Base-by-base conservation (phyloP, 805 yeast species). In the Kodamaea lidongshanica region DNA sequence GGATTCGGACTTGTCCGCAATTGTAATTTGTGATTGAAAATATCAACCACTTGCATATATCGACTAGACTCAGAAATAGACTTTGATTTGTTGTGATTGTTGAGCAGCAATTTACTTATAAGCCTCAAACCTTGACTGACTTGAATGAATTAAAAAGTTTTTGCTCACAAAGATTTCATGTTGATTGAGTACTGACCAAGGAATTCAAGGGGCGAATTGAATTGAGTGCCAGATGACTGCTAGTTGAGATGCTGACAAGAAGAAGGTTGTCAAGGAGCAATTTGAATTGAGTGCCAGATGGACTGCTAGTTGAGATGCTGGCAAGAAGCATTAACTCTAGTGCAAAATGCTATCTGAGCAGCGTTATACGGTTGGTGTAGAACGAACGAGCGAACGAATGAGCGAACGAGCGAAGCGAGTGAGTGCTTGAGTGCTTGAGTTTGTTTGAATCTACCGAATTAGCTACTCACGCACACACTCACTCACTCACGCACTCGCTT, bases 171-270 rank as follows among this genome's bases (percentile, higher is more conserved):
- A 55, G 95, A 86, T 47, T 77, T 85, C 24, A 67, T 82, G 38
- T 74, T 85, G 76, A 72, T 86, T 40, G 89, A 83, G 52, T 82
- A 79, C 52, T 86, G 57, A 79, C 94, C 35, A 76, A 79, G 43
- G 82, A 92, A 33, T 76, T 86, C 45, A 83, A 81, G 62, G 81
- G 86, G 40, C 95, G 86, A 62, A 70, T 84, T 41, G 88, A 81
- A 53, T 67, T 81, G 49, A 75, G 86, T 47, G 77, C 86, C 28
- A 76, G 82, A 54, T 69, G 83, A 77, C 44, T 19, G 45, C 45
- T 20, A 37, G 38, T 19, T 29, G 41, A 13, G 45, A 41, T 23
- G 43, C 41, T 28, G 45, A 39, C 32, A 39, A 40, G 36, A 35
- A 31, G 36, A n/a, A 79, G 43, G 82, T 92, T 33, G 77, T 86